Percentiles rank a stretch among this genome's conserved stretches.
phyloP scores from a whole-genome alignment of 2,329 filamentous ascomycete species.

The Fusarium marasasianum region DNA sequence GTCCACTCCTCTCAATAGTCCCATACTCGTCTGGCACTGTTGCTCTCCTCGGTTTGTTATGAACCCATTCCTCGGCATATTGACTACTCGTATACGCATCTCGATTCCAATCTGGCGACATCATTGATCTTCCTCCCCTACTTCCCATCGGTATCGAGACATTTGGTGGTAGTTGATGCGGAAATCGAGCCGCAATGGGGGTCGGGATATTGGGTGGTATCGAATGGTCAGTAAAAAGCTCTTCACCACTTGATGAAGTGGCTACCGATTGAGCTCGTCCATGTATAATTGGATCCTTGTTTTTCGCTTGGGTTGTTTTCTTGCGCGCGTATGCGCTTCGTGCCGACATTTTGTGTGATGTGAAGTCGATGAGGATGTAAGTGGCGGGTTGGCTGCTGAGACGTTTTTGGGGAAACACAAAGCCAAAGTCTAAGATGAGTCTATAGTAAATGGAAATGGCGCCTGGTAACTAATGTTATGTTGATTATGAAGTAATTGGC shows the following conservation, averaged over 20 bases:
- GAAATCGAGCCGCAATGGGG: slow-evolving; percentile 55
- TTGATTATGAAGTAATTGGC: neutral
- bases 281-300: slow-evolving; percentile 38
- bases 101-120: slow-evolving; percentile 30
- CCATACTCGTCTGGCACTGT: slow-evolving; percentile 59
- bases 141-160: neutral
- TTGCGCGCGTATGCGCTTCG: slow-evolving; percentile 68
- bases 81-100: slow-evolving; percentile 44
- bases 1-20: slow-evolving; percentile 64
- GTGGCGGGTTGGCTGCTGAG: neutral
- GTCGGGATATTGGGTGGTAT: slow-evolving; percentile 49
- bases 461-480: neutral
- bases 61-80: slow-evolving; percentile 52
- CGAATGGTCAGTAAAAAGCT: slow-evolving; percentile 51
- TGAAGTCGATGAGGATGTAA: neutral
- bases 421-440: neutral
- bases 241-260: slow-evolving; percentile 53
- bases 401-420: neutral
- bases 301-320: slow-evolving; percentile 62
- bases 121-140: slow-evolving; percentile 10
- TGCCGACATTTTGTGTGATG: slow-evolving; percentile 59
- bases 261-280: slow-evolving; percentile 49
- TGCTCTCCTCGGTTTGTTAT: slow-evolving; percentile 54
- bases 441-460: too few relatives aligned
- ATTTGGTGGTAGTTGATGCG: slow-evolving; percentile 40